These are phyloP conservation scores for Chamaenerion angustifolium DNA, from an alignment of 345 rosid species.

Conservation along the genomic window DNA sequence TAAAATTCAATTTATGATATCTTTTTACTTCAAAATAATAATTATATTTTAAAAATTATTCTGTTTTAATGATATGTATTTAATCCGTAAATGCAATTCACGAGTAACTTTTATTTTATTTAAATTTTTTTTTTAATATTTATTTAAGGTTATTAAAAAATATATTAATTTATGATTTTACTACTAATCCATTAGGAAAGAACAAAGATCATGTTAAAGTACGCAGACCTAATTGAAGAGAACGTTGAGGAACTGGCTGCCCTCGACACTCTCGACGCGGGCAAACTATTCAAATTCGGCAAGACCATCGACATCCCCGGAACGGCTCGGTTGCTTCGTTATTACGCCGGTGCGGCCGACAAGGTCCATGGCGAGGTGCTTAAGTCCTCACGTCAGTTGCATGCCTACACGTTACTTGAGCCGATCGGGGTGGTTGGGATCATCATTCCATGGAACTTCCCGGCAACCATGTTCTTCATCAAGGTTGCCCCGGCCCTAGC, in stretches of 20 bases:
- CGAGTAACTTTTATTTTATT: too few relatives aligned
- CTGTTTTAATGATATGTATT: too few relatives aligned
- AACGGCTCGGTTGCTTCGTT: slow-evolving; percentile 24
- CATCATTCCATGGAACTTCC: slow-evolving; percentile 84
- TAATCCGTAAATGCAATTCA: too few relatives aligned
- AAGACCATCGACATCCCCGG: slow-evolving; percentile 44
- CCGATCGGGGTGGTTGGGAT: slow-evolving; percentile 80
- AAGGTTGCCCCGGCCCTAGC: slow-evolving; percentile 68
- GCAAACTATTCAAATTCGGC: slow-evolving; percentile 31
- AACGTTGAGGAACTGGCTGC: slow-evolving; percentile 55
- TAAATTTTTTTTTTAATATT: too few relatives aligned
- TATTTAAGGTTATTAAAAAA: too few relatives aligned
- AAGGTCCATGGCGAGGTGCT: slow-evolving; percentile 72
- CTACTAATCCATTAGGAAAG: slow-evolving; percentile 28
- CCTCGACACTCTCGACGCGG: slow-evolving; percentile 51
- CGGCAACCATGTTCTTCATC: slow-evolving; percentile 43
- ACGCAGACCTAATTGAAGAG: slow-evolving; percentile 52
- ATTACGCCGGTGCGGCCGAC: slow-evolving; percentile 83
- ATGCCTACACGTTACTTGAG: slow-evolving; percentile 63
- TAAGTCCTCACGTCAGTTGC: slow-evolving; percentile 42
- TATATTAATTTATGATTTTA: too few relatives aligned
- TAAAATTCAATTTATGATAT: too few relatives aligned
- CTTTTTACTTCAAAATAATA: too few relatives aligned
- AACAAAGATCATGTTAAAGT: slow-evolving; percentile 42
- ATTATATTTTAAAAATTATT: too few relatives aligned